Conservation (phyloP, 176 grass and related monocot genomes). For the Triticum timopheevii region DNA sequence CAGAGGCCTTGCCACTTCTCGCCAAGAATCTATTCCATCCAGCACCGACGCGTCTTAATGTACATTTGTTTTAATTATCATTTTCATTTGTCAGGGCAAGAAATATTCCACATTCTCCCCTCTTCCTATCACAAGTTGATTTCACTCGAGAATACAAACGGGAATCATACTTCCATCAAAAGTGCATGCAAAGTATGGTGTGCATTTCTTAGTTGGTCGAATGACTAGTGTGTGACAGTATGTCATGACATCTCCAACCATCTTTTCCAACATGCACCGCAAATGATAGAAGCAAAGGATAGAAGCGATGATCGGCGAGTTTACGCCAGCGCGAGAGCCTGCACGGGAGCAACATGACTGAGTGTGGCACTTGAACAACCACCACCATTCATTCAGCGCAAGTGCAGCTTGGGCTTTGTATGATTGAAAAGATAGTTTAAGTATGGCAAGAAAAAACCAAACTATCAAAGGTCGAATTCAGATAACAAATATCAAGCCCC, state of each 20-base stretch:
- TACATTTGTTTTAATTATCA: neutral
- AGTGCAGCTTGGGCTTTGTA: neutral
- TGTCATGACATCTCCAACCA: neutral
- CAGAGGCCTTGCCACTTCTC: neutral
- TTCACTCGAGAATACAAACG: constrained; percentile 9
- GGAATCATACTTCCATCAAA: constrained; percentile 3
- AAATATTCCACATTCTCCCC: too few relatives aligned
- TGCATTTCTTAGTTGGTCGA: constrained; percentile 5
- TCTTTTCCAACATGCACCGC: neutral
- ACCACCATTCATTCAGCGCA: neutral
- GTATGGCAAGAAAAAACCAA: neutral
- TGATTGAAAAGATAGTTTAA: neutral
- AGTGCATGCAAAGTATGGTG: neutral
- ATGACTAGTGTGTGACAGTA: neutral
- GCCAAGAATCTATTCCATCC: constrained; percentile 26
- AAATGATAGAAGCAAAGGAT: too few relatives aligned
- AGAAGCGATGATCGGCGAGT: neutral
- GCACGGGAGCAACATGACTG: too few relatives aligned
- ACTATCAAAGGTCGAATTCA: neutral
- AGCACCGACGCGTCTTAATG: neutral
- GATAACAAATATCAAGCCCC: neutral
- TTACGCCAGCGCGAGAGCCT: neutral
- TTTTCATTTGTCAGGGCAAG: constrained; percentile 32
- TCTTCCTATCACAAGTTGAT: neutral
- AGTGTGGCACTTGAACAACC: neutral